phyloP scores from a whole-genome alignment of 805 yeast genomes.

The Candida nemodendra region DNA sequence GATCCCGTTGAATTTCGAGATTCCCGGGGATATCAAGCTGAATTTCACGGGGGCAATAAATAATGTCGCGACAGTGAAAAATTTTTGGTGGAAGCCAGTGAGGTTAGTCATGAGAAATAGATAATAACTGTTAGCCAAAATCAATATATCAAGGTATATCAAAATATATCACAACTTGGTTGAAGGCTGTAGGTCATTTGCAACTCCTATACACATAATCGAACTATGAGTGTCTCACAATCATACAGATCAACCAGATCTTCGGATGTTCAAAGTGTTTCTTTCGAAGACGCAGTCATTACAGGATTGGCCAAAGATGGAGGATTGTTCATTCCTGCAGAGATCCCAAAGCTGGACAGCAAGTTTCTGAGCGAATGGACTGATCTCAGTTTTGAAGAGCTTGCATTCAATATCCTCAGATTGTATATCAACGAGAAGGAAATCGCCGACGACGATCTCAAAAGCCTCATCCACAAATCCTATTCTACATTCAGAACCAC shows the following conservation, averaged over 20 bases:
- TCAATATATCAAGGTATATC: no score
- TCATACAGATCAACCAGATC: slow-evolving; percentile 82
- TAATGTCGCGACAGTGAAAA: no score
- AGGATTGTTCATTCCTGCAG: slow-evolving; percentile 87
- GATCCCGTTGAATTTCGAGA: no score
- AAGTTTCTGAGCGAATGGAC: slow-evolving; percentile 67
- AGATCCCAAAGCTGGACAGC: slow-evolving; percentile 61
- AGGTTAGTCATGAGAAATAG: no score
- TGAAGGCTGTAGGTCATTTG: no score
- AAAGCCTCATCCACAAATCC: slow-evolving; percentile 60
- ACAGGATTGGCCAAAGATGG: slow-evolving; percentile 96
- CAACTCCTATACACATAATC: no score
- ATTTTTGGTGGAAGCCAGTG: no score
- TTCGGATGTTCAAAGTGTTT: slow-evolving; percentile 44
- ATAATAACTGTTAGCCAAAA: no score
- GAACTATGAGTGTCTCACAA: slow-evolving; percentile 45
- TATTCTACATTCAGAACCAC: slow-evolving; percentile 88
- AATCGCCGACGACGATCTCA: slow-evolving; percentile 69
- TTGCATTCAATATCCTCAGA: slow-evolving; percentile 85
- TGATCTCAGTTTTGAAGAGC: slow-evolving; percentile 72
- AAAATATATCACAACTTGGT: no score
- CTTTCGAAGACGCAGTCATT: slow-evolving; percentile 80
- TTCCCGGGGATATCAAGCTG: no score
- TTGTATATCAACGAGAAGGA: slow-evolving; percentile 72
- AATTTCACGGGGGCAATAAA: no score